These are phyloP conservation scores for Fusarium udum DNA, from an alignment of 2,329 filamentous ascomycete genomes.

Conservation along the genomic window DNA sequence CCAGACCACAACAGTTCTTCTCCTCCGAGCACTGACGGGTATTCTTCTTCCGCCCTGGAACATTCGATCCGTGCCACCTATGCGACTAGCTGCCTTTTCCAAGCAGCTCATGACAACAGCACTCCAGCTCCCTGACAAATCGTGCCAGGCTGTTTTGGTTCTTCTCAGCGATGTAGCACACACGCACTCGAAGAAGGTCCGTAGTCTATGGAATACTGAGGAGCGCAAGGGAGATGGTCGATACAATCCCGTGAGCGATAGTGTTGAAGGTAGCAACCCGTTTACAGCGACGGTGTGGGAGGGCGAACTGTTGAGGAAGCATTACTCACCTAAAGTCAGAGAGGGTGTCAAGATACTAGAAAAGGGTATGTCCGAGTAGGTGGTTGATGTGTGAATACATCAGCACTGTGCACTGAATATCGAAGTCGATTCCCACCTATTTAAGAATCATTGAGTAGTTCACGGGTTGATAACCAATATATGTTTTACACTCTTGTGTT, in stretches of 20 bases:
- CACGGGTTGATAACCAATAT: background rate
- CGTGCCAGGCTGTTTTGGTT: slow-evolving; percentile 79
- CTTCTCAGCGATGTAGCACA: slow-evolving; percentile 82
- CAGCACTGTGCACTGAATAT: background rate
- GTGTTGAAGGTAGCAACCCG: slow-evolving; percentile 87
- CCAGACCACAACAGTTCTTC: slow-evolving; percentile 91
- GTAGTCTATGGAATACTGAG: slow-evolving; percentile 91
- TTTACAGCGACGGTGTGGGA: slow-evolving; percentile 94
- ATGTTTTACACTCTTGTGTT: background rate
- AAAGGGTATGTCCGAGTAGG: slow-evolving; percentile 63
- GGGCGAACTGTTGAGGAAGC: slow-evolving; percentile 82
- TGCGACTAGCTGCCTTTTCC: slow-evolving; percentile 88
- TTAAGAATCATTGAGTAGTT: background rate
- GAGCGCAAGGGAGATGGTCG: slow-evolving; percentile 91
- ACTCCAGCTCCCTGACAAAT: slow-evolving; percentile 91
- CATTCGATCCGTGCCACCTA: slow-evolving; percentile 78
- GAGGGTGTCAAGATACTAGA: slow-evolving; percentile 77
- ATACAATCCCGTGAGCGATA: slow-evolving; percentile 77
- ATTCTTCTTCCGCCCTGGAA: slow-evolving; percentile 81
- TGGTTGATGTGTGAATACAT: background rate
- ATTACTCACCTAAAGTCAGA: slow-evolving; percentile 87
- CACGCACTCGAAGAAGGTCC: slow-evolving; percentile 83
- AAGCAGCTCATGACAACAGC: slow-evolving; percentile 88
- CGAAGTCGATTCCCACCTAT: background rate
- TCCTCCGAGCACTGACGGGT: slow-evolving; percentile 85